These are phyloP conservation scores for Agapanthus africanus DNA, from an alignment of 106 monocot species.

Conservation along the genomic window DNA sequence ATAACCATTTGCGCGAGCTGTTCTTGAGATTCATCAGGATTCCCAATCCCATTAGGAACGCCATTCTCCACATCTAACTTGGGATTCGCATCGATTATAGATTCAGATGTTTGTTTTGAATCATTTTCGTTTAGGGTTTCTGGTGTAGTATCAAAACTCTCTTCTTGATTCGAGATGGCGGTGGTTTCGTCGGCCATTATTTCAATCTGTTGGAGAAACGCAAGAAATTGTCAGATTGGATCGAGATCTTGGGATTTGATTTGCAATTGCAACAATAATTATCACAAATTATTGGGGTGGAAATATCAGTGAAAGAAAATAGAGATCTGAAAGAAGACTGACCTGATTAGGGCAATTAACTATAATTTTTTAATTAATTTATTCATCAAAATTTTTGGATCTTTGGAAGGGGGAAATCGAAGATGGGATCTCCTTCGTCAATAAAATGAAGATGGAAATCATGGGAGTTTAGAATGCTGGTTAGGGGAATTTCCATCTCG, in stretches of 20 bases:
- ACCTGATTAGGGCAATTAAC: background rate
- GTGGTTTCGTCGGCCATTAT: slow-evolving; percentile 27
- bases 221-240: too few species aligned
- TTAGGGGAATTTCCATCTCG: too few species aligned
- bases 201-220: too few species aligned
- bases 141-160: slow-evolving; percentile 1
- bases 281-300: too few species aligned
- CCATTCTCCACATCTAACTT: slow-evolving; percentile 21
- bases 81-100: slow-evolving; percentile 5
- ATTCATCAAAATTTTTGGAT: background rate
- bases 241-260: background rate
- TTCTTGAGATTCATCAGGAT: slow-evolving; percentile 19
- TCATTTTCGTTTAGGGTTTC: slow-evolving; percentile 5
- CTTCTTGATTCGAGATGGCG: slow-evolving; percentile 16
- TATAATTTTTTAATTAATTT: background rate
- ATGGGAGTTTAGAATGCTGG: too few species aligned
- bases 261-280: background rate
- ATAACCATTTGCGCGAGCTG: slow-evolving; percentile 30
- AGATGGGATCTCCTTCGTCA: background rate
- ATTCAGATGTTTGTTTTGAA: slow-evolving; percentile 11
- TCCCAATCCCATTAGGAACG: background rate
- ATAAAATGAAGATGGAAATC: too few species aligned
- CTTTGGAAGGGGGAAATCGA: background rate
- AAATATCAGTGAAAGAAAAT: too few species aligned
- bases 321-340: slow-evolving; percentile 5